Base-by-base conservation (phyloP, 306 rosid species). In the Quercus cerris region DNA sequence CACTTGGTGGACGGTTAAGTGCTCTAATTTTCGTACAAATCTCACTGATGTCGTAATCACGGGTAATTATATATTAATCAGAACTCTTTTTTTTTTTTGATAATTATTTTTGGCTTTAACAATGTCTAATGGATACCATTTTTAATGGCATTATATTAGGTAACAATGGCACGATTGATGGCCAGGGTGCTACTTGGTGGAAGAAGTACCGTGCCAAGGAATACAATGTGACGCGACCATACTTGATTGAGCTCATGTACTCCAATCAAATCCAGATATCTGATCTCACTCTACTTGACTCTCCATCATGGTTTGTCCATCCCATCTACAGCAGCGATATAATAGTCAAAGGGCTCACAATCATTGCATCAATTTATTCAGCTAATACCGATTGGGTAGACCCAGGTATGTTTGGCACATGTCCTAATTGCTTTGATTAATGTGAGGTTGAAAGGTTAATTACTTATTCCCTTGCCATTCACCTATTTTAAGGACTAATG, bases 251-350 rank as follows among this genome's bases (percentile, higher is more conserved):
- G 86, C 55, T 90, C 13, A 81, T 88, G 92, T 85, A 72, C 73
- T 90, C 93, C 20, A 10, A 85, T 78, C 75, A 90, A 3, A 76
- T 94, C 2, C 94, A 87, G 67, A 94, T 94, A 8, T 88, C 90
- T 12, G 77, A 91, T 82, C 85, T 91, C 51, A 90, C 94, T 70
- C 72, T 94, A 57, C 3, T 84, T 49, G 85, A 94, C 18, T 94
- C 98, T n/a, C 98, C 97, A 41, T 82, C 91, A 0, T 94, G 97
- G 95, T 59, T 83, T 67, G 93, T 94, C 22, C 97, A 91, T 82
- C 95, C 98, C 18, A 73, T 87, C 28, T 93, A 90, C 71, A 75
- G 90, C 86, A 94, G 98, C 31, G 49, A 88, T 59, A 41, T 66
- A 19, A 0, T 66, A 66, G 18, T 66, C 13, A 44, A 7, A 31